Base-by-base conservation (phyloP, 176 grass and related monocot genomes). In the Musa schizocarpa region DNA sequence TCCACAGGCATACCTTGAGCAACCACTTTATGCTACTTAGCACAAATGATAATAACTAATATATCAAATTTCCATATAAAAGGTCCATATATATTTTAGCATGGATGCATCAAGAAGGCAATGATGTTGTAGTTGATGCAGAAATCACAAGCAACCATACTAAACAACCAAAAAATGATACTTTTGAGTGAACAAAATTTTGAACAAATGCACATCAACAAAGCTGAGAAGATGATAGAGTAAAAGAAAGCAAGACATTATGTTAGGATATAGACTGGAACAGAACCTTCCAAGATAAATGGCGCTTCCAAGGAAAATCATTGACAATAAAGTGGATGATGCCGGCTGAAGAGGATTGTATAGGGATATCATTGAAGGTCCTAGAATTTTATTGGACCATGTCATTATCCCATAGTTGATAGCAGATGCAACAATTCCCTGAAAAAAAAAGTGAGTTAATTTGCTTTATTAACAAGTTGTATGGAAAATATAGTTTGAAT, bases 381-480 rank as follows among this genome's bases (percentile, higher is more conserved):
- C 95, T 27, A 99, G 78, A 68, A 99, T 87, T 82, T 99, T 99
- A 54, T 99, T 99, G 13, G 88, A 59, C 95, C 95, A 94, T 55
- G 95, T 99, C 90, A 89, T 94, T 75, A 99, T 82, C 10, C 90
- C 84, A 11, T 99, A 99, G 81, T 94, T 99, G 3, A 99, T 3
- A 86, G 87, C 89, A 76, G 95, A 99, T 0, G 95, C 95, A 53
- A 94, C 53, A 57, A 91, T 62, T 80, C 95, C 95, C 95, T 99
- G 80, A 80, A 24, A 54, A 58, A 64, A 12, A 27, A 6, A 2
- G 26, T 2, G 57, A 69, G 76, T 27, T 21, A 9, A 68, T 43
- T 68, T 68, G 65, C 65, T 62, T 43, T 62, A 62, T 62, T 62
- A 62, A 20, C n/a, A 62, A 62, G 14, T 8, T 62, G 19, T 62